Evolutionary conservation across 2,329 filamentous ascomycete species (phyloP).

Genomic region (Colletotrichum australisinense): DNA sequence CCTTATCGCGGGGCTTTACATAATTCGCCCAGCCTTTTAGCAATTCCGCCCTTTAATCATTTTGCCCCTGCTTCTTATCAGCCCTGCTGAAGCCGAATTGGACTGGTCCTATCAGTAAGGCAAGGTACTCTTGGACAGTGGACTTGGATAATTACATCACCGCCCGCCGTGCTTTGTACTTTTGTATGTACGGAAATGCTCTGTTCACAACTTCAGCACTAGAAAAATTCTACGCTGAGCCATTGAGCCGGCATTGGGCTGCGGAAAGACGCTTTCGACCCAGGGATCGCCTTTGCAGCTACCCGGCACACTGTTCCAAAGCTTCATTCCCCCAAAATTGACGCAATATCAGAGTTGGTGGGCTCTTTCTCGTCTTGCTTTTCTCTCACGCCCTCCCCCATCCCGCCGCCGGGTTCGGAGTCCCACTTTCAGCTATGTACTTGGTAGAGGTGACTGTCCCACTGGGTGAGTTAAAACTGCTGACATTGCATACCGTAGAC

Average conservation of each 20-base stretch:
- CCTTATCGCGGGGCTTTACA: slow-evolving; percentile 31
- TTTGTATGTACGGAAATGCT: background rate
- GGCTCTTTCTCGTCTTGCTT: background rate
- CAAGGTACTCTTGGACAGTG: no score
- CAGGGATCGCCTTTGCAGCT: slow-evolving; percentile 3
- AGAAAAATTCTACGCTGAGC: background rate
- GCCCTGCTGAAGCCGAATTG: slow-evolving; percentile 20
- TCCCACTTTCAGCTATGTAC: background rate
- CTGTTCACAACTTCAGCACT: background rate
- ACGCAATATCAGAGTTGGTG: slow-evolving; percentile 13
- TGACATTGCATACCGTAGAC: slow-evolving; percentile 2
- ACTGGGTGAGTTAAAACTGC: background rate
- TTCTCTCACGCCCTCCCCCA: background rate
- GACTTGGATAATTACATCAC: slow-evolving; percentile 24
- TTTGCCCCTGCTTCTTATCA: slow-evolving; percentile 25
- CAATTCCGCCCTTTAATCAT: background rate
- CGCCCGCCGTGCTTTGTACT: background rate
- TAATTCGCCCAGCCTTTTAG: slow-evolving; percentile 20
- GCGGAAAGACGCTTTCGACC: background rate
- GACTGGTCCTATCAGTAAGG: background rate
- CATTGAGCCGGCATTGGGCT: slow-evolving; percentile 19
- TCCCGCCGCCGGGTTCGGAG: slow-evolving; percentile 27
- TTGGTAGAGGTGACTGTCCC: background rate
- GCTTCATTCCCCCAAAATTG: slow-evolving; percentile 10
- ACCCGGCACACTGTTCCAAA: background rate